These are phyloP conservation scores for Aureobasidium sp. DNA, from an alignment of 2,329 filamentous ascomycete genomes.

Conservation along the genomic window DNA sequence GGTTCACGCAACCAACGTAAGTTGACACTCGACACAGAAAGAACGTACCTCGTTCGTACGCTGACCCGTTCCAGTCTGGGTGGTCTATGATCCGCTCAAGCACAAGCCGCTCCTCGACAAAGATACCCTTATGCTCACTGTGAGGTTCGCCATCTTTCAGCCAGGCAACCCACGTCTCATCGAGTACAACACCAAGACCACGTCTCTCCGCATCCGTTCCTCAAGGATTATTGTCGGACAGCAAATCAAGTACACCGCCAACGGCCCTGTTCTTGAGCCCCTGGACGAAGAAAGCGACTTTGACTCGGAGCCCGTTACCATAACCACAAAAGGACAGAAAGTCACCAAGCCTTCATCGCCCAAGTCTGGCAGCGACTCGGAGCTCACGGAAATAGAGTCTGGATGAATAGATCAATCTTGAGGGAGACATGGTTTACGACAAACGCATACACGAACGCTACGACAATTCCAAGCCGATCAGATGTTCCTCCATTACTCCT, in stretches of 20 bases:
- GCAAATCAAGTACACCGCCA: conserved; percentile 7
- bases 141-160: conserved; percentile 1
- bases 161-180: background rate
- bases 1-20: background rate
- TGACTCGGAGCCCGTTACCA: background rate
- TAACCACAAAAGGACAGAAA: background rate
- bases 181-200: background rate
- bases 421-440: background rate
- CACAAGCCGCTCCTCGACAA: background rate
- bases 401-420: background rate
- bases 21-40: background rate
- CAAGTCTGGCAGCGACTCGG: background rate
- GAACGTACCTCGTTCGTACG: background rate
- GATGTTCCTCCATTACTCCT: background rate
- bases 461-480: background rate
- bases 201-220: conserved; percentile 3
- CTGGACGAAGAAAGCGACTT: background rate
- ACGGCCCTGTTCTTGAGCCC: background rate
- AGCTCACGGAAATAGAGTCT: conserved; percentile 7
- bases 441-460: background rate
- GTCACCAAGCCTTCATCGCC: background rate
- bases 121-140: background rate
- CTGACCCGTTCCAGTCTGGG: background rate
- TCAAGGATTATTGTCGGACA: background rate
- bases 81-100: conserved; percentile 8